Conservation (phyloP, 352 stramenopile species). For the Phytophthora nicotianae region DNA sequence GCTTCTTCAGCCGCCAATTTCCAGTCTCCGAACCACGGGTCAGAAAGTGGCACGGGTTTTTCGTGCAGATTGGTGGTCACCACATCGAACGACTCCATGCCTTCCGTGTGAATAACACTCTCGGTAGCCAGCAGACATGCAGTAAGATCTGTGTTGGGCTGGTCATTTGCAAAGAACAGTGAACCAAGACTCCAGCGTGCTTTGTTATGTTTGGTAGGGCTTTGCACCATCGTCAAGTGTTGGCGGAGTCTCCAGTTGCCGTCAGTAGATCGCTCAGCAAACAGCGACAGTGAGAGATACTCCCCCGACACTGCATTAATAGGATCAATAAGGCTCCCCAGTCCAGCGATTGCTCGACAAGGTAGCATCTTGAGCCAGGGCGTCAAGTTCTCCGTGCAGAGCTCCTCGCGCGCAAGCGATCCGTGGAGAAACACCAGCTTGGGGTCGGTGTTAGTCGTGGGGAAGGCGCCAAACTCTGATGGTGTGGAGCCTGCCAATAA, state of each 20-base stretch:
- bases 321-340: conserved; percentile 75
- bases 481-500: conserved; percentile 16
- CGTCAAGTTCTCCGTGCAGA: conserved; percentile 90
- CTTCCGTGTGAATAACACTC: conserved; percentile 50
- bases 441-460: conserved; percentile 9
- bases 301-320: conserved; percentile 76
- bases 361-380: conserved; percentile 90
- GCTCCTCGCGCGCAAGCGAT: conserved; percentile 77
- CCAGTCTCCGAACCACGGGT: conserved; percentile 35
- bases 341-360: conserved; percentile 62
- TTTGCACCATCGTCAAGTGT: conserved; percentile 66
- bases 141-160: conserved; percentile 15
- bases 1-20: conserved; percentile 19
- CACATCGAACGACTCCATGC: background rate
- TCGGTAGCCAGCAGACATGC: conserved; percentile 47
- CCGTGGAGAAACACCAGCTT: conserved; percentile 55
- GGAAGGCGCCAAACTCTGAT: conserved; percentile 18
- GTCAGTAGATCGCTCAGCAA: conserved; percentile 30
- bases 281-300: conserved; percentile 69
- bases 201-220: conserved; percentile 26
- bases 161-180: conserved; percentile 47
- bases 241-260: conserved; percentile 51
- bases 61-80: conserved; percentile 35
- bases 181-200: conserved; percentile 47
- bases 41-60: conserved; percentile 7